A percentile compares a stretch with the other conserved stretches of the same genome.
Conservation (phyloP, 2,329 filamentous ascomycete species). For the Penicillium sp. region DNA sequence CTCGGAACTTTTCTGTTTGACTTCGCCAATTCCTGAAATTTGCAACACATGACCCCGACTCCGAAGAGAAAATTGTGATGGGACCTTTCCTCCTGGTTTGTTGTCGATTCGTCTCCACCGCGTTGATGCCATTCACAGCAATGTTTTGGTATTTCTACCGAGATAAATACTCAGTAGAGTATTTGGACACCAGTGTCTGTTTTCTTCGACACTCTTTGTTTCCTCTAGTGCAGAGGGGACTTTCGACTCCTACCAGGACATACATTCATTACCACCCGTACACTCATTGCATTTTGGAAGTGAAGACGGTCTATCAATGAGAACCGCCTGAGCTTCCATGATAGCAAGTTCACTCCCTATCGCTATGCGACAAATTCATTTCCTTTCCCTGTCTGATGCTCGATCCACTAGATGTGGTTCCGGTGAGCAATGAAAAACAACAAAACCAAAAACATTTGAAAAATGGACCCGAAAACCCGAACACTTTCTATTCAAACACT, state of each 20-base stretch:
- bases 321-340: neutral
- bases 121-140: neutral
- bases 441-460: constrained; percentile 9
- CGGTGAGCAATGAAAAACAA: constrained; percentile 3
- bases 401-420: neutral
- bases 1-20: constrained; percentile 4
- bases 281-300: constrained; percentile 3
- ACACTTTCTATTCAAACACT: neutral
- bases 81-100: constrained; percentile 14
- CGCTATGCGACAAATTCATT: constrained; percentile 11
- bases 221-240: neutral
- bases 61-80: constrained; percentile 26
- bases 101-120: neutral
- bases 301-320: neutral
- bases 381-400: constrained; percentile 6
- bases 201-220: neutral
- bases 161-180: neutral
- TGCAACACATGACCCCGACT: constrained; percentile 10
- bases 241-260: constrained; percentile 12
- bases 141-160: neutral
- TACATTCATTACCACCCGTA: constrained; percentile 11
- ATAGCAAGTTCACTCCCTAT: constrained; percentile 11
- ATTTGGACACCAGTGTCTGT: neutral
- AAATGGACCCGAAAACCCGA: neutral
- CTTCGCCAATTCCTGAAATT: constrained; percentile 11